Conservation (phyloP, 129 eudicot species). For the Helianthus tuberosus region DNA sequence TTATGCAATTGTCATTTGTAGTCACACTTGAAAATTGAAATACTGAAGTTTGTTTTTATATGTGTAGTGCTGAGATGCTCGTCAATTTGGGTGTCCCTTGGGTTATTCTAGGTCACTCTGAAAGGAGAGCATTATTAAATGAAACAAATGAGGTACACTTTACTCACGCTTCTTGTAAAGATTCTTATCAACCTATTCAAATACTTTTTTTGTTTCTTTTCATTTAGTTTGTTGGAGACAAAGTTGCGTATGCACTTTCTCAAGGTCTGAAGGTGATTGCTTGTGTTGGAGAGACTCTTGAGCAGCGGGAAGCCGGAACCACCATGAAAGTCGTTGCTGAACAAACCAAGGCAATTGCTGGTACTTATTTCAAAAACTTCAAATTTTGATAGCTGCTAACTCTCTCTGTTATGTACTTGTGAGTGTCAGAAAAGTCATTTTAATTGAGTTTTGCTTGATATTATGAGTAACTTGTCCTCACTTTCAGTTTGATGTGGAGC, state of each 20-base stretch:
- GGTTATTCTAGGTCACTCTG: slow-evolving; percentile 99
- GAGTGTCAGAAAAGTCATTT: slow-evolving; percentile 3
- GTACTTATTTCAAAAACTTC: slow-evolving; percentile 34
- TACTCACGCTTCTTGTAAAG: neutral
- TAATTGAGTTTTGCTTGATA: neutral
- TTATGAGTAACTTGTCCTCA: slow-evolving; percentile 11
- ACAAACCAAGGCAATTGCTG: slow-evolving; percentile 96
- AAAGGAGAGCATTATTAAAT: slow-evolving; percentile 71
- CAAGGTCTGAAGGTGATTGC: slow-evolving; percentile 98
- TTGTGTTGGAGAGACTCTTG: slow-evolving; percentile 97
- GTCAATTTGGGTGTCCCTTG: slow-evolving; percentile 80
- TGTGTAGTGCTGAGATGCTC: slow-evolving; percentile 95
- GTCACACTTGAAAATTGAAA: slow-evolving; percentile 22
- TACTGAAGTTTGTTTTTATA: slow-evolving; percentile 18
- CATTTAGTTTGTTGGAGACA: slow-evolving; percentile 91
- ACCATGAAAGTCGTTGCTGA: slow-evolving; percentile 97
- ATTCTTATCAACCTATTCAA: neutral
- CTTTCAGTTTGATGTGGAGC: neutral
- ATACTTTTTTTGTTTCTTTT: slow-evolving; percentile 11
- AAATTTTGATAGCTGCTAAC: neutral
- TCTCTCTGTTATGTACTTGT: slow-evolving; percentile 1
- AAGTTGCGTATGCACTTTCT: slow-evolving; percentile 95
- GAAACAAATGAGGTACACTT: slow-evolving; percentile 86
- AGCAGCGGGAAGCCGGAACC: slow-evolving; percentile 90
- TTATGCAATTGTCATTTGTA: neutral